These are phyloP conservation scores for Balakata baccata DNA, from an alignment of 345 rosid species.

Conservation along the genomic window DNA sequence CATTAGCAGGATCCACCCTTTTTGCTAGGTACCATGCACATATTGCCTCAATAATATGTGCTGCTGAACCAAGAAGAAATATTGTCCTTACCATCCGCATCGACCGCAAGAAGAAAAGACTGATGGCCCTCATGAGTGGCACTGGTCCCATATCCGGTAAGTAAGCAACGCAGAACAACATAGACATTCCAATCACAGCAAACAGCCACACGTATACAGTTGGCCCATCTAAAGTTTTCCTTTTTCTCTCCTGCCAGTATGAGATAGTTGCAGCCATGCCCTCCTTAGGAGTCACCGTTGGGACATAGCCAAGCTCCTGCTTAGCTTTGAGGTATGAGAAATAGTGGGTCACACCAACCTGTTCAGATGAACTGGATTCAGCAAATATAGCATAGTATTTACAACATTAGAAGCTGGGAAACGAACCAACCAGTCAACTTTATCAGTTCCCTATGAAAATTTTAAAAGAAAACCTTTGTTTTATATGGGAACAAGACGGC, in stretches of 20 bases:
- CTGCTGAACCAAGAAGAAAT: constrained; percentile 28
- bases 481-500: not conserved
- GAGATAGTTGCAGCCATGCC: constrained; percentile 87
- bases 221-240: constrained; percentile 65
- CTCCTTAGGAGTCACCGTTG: constrained; percentile 68
- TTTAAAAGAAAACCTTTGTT: not conserved
- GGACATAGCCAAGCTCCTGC: constrained; percentile 85
- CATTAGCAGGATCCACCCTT: constrained; percentile 64
- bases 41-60: constrained; percentile 54
- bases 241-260: constrained; percentile 71
- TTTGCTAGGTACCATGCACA: constrained; percentile 65
- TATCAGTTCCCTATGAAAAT: not conserved
- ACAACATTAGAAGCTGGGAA: not conserved
- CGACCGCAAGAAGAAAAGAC: constrained; percentile 56
- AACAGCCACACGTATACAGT: constrained; percentile 56
- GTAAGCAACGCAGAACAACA: constrained; percentile 50
- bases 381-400: not conserved
- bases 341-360: constrained; percentile 93
- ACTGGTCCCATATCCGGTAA: constrained; percentile 71
- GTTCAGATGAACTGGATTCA: constrained; percentile 21
- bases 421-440: not conserved
- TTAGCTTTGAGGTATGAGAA: constrained; percentile 86
- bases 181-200: constrained; percentile 44
- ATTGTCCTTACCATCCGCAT: constrained; percentile 43
- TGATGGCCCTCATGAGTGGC: constrained; percentile 42